A percentile compares a stretch with the other conserved stretches of the same genome.
Evolutionary conservation across 306 rosid species (phyloP).

Genomic region (Prunus campanulata): DNA sequence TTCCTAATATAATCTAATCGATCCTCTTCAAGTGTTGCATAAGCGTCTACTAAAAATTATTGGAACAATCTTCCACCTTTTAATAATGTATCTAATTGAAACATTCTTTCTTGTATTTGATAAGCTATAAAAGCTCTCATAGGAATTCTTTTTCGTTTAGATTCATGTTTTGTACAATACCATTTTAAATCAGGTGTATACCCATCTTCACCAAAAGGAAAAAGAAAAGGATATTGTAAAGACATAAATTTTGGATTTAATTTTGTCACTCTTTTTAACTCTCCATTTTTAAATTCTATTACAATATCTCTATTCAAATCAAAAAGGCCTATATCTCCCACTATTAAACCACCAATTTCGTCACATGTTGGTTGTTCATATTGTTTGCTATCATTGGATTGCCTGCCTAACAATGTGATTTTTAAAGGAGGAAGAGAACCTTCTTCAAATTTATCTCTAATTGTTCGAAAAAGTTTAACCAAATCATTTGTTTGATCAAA

Average conservation of each 20-base stretch:
- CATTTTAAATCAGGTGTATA: not conserved
- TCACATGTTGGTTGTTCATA: too few relatives aligned
- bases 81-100: too few relatives aligned
- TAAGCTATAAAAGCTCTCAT: not conserved
- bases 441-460: not conserved
- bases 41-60: too few relatives aligned
- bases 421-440: not conserved
- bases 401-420: not conserved
- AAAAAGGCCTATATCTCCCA: not conserved
- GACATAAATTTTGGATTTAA: not conserved
- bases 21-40: too few relatives aligned
- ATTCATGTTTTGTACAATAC: not conserved
- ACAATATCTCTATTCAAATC: too few relatives aligned
- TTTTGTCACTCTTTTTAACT: too few relatives aligned
- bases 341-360: too few relatives aligned
- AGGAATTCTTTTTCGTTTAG: not conserved
- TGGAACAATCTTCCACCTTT: too few relatives aligned
- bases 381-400: not conserved
- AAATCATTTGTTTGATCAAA: not conserved
- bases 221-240: not conserved
- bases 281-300: too few relatives aligned
- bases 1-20: too few relatives aligned
- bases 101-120: not conserved
- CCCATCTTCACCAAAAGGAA: not conserved
- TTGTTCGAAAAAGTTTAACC: not conserved